Conservation (phyloP, 2,329 filamentous ascomycete species). For the Cladosporium sphaerospermum region DNA sequence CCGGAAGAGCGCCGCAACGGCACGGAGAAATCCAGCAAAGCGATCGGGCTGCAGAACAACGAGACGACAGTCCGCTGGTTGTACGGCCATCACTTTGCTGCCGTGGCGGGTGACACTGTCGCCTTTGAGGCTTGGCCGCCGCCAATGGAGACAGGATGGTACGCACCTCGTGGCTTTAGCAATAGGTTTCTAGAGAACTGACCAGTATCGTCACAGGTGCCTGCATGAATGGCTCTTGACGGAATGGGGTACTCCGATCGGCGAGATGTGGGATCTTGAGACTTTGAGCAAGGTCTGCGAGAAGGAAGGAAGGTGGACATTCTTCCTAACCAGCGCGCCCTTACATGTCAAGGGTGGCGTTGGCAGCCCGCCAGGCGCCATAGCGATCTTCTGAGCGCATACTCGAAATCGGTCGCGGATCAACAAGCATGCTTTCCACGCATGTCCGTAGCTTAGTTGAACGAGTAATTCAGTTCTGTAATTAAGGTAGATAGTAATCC, state of each 20-base stretch:
- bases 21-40: conserved; percentile 15
- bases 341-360: conserved; percentile 35
- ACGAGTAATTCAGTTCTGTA: too few relatives aligned
- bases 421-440: too few relatives aligned
- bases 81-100: conserved; percentile 33
- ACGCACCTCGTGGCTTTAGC: conserved; percentile 13
- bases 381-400: conserved; percentile 27
- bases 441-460: too few relatives aligned
- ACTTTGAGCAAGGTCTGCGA: conserved; percentile 31
- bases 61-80: conserved; percentile 48
- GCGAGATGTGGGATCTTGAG: conserved; percentile 39
- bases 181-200: background rate
- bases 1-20: conserved; percentile 16
- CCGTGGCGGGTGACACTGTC: conserved; percentile 30
- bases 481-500: too few relatives aligned
- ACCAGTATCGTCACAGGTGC: background rate
- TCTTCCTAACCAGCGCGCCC: conserved; percentile 36
- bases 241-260: conserved; percentile 36
- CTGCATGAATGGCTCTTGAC: conserved; percentile 34
- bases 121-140: conserved; percentile 30
- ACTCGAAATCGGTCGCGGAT: too few relatives aligned
- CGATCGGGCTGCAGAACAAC: conserved; percentile 40
- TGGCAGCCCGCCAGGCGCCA: conserved; percentile 22
- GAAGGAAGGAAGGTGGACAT: conserved; percentile 31
- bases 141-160: conserved; percentile 18